Base-by-base conservation (phyloP, 2,329 filamentous ascomycete genomes). In the Alternaria ethzedia region DNA sequence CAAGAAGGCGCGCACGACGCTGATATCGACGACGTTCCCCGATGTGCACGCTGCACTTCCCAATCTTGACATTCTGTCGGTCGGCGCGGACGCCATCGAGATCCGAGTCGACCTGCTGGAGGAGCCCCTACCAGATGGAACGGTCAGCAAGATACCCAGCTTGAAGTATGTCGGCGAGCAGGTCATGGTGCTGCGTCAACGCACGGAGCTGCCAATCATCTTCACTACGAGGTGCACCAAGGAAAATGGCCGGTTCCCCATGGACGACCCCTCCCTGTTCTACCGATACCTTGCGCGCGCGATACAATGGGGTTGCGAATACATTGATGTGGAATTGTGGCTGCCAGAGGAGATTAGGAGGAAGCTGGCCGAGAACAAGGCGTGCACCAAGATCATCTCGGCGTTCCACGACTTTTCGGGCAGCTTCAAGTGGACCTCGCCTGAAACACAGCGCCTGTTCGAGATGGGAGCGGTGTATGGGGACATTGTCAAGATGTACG, bases 401-500 rank as follows among this genome's bases (percentile, higher is more conserved):
- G 93, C 93, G 12, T 96, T 95, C 74, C 93, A 96, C 78, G 93
- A 96, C 81, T 95, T 95, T 74, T 94, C 92, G 0, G 91, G 92
- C 2, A 90, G 85, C 1, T 95, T 95, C 84, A 92, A 90, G 73
- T 96, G 93, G 93, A 90, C 91, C 1, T 92, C 91, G 0, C 81
- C 86, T 7, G 86, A 91, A 69, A 92, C 92, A 1, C 88, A 91
- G 72, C 83, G 86, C 11, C 86, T 95, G 5, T 96, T 94, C 70
- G 83, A 88, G 63, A 86, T 90, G 69, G 92, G 91, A 9, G 87
- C 87, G 50, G 87, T 88, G 62, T 93, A 94, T 70, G 91, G 91
- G 50, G 92, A 96, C 77, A 92, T 96, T 61, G 90, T 96, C 75
- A 96, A 96, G 83, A 96, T 96, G 91, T 96, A 96, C 73, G 89